Percentiles rank a stretch among this genome's conserved stretches.
phyloP scores from a whole-genome alignment of 805 yeast genomes.

The Wickerhamomyces bovis region DNA sequence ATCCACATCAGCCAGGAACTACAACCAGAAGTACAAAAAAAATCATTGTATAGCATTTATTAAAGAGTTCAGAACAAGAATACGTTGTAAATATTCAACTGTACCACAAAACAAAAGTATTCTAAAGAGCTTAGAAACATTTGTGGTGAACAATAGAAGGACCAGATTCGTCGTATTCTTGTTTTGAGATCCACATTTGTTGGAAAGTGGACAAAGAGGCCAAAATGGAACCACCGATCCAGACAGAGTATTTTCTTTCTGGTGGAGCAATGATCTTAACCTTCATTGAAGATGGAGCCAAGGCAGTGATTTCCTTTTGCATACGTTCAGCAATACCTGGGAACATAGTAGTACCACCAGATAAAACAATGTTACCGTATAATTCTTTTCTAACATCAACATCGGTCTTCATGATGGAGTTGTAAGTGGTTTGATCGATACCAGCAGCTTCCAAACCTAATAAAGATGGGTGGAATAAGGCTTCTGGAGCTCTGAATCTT shows the following conservation, averaged over 20 bases:
- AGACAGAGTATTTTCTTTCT: constrained; percentile 98
- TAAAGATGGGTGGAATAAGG: constrained; percentile 97
- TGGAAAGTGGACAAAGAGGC: constrained; percentile 99
- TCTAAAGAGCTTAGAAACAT: constrained; percentile 34
- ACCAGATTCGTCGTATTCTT: constrained; percentile 99
- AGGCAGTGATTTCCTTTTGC: constrained; percentile 99
- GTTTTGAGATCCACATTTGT: constrained; percentile 99
- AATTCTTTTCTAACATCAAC: constrained; percentile 98
- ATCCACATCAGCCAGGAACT: too few species aligned
- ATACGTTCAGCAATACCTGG: constrained; percentile 99
- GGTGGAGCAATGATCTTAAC: constrained; percentile 99
- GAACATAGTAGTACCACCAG: constrained; percentile 99
- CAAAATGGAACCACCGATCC: constrained; percentile 99
- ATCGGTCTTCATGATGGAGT: constrained; percentile 92
- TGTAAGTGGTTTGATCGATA: constrained; percentile 86
- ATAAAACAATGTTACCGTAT: constrained; percentile 98
- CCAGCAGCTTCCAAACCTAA: constrained; percentile 92
- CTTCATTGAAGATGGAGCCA: constrained; percentile 99
- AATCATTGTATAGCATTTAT: background rate
- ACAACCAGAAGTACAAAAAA: background rate
- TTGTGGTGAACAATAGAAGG: constrained; percentile 85
- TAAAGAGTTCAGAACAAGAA: background rate
- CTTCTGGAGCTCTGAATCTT: constrained; percentile 99
- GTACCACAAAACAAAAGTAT: background rate
- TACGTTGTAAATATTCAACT: background rate